These are phyloP conservation scores for Magnolia changhungtana DNA, from an alignment of 164 flowering plant species.

Conservation along the genomic window DNA sequence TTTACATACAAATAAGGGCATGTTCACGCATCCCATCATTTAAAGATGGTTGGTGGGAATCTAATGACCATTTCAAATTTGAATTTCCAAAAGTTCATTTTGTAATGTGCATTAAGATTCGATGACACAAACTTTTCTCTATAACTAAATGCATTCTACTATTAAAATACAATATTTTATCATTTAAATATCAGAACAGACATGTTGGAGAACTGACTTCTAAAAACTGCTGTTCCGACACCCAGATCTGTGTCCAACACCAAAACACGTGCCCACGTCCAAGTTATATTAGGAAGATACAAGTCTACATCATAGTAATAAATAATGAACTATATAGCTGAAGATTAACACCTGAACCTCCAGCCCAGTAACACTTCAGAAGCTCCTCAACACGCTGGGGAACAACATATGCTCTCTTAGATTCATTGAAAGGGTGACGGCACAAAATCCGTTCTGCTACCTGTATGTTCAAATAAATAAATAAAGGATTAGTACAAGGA, in stretches of 20 bases:
- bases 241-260: background rate
- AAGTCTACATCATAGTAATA: background rate
- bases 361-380: constrained; percentile 90
- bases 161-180: no score
- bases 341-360: constrained; percentile 60
- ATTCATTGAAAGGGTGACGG: constrained; percentile 97
- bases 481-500: background rate
- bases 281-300: background rate
- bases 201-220: background rate
- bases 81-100: no score
- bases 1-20: no score
- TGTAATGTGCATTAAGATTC: background rate
- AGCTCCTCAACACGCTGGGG: constrained; percentile 97
- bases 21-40: no score
- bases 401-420: constrained; percentile 97
- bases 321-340: background rate
- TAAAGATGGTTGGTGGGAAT: no score
- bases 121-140: background rate
- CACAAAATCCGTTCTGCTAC: constrained; percentile 79
- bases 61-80: no score
- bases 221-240: background rate
- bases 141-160: no score
- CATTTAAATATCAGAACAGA: no score
- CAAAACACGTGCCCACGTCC: background rate
- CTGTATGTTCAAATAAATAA: constrained; percentile 27